These are phyloP conservation scores for Metarhizium sp. DNA, from an alignment of 2,329 filamentous ascomycete species.

Conservation along the genomic window DNA sequence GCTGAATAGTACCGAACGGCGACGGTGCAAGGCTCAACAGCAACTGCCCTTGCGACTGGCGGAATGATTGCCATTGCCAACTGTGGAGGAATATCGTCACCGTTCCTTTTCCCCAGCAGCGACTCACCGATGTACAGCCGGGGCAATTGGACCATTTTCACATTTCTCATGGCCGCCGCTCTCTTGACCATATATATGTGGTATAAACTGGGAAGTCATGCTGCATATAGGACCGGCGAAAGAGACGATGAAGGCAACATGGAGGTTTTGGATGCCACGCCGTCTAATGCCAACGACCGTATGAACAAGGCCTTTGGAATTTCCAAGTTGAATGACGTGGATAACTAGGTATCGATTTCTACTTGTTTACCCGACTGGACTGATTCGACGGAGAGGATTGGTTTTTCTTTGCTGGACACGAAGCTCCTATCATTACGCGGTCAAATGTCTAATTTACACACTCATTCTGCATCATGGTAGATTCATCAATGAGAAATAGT, in stretches of 20 bases:
- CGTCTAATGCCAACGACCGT: conserved; percentile 6
- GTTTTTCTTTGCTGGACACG: too few species aligned
- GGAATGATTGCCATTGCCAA: conserved; percentile 26
- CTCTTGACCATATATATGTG: conserved; percentile 18
- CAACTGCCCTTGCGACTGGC: conserved; percentile 22
- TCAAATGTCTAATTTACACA: too few species aligned
- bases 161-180: conserved; percentile 17
- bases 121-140: conserved; percentile 22
- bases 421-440: too few species aligned
- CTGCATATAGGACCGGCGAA: conserved; percentile 17
- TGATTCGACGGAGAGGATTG: background rate
- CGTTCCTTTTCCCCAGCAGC: conserved; percentile 22
- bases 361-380: background rate
- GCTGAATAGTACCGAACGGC: conserved; percentile 19
- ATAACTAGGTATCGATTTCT: background rate
- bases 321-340: conserved; percentile 7
- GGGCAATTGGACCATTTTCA: conserved; percentile 25
- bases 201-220: conserved; percentile 22
- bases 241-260: conserved; percentile 13
- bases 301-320: conserved; percentile 14
- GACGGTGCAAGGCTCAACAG: conserved; percentile 21
- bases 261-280: conserved; percentile 13
- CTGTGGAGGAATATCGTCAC: conserved; percentile 22
- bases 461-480: too few species aligned
- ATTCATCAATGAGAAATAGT: too few species aligned